A percentile compares a stretch with the other conserved stretches of the same genome.
phyloP scores from a whole-genome alignment of 179 eudicot species.

The Spinacia oleracea region DNA sequence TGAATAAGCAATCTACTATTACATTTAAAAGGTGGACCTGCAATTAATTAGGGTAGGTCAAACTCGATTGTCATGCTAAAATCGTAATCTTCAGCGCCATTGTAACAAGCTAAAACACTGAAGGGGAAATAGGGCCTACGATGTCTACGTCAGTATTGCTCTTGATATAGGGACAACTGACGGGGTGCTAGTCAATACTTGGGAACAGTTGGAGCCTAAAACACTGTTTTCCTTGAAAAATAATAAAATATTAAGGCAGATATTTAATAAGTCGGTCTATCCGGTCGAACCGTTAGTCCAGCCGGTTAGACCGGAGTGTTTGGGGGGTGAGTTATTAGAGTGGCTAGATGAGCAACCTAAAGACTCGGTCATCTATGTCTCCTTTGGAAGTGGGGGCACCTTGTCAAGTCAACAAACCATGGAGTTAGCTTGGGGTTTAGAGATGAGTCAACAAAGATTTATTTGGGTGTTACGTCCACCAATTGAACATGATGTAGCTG shows the following conservation, averaged over 20 bases:
- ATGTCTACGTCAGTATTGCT: conserved; percentile 22
- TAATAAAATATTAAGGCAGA: conserved; percentile 9
- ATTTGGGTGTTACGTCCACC: conserved; percentile 54
- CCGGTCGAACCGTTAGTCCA: conserved; percentile 41
- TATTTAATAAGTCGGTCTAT: conserved; percentile 30
- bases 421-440: conserved; percentile 57
- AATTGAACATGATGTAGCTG: conserved; percentile 10
- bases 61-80: no score
- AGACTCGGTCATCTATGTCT: conserved; percentile 40
- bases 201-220: conserved; percentile 24
- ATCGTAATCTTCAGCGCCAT: no score
- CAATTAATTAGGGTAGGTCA: no score
- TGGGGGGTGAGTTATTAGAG: background rate
- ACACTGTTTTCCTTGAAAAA: conserved; percentile 32
- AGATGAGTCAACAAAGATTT: conserved; percentile 46
- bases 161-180: conserved; percentile 11
- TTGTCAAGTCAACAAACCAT: conserved; percentile 37
- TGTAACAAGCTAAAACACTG: no score
- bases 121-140: background rate
- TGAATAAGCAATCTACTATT: no score
- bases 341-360: conserved; percentile 48
- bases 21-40: no score
- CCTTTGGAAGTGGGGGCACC: conserved; percentile 56
- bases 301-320: conserved; percentile 2
- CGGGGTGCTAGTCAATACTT: conserved; percentile 31